A percentile compares a stretch with the other conserved stretches of the same genome.
These are phyloP conservation scores for Citropsis articulata DNA, from an alignment of 345 rosid species.

Conservation along the genomic window DNA sequence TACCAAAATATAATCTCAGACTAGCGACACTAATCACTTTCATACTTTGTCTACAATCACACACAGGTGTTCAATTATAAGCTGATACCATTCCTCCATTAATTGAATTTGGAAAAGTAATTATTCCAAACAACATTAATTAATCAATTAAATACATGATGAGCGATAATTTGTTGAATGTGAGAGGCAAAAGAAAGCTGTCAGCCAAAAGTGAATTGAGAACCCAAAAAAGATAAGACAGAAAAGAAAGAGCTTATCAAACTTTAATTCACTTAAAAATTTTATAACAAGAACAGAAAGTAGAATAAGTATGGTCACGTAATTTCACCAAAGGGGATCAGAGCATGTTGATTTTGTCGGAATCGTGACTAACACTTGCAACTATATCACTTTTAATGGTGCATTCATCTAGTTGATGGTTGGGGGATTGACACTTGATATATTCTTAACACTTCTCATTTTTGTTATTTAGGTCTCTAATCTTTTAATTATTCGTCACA, in stretches of 20 bases:
- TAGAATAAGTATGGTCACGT: conserved; percentile 1
- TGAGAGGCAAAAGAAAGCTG: conserved; percentile 17
- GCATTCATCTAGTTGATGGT: neutral
- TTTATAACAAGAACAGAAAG: conserved; percentile 2
- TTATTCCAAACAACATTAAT: conserved; percentile 13
- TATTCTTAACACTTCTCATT: neutral
- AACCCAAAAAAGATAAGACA: neutral
- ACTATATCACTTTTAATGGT: neutral
- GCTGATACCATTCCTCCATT: conserved; percentile 18
- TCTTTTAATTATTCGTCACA: no score
- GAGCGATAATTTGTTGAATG: conserved; percentile 19
- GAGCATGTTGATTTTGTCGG: conserved; percentile 20
- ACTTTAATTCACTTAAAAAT: neutral
- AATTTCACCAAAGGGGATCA: conserved; percentile 13
- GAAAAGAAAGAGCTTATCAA: conserved; percentile 13
- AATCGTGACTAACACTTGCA: conserved; percentile 20
- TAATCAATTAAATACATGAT: conserved; percentile 7
- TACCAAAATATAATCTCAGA: neutral
- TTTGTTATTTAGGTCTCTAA: no score
- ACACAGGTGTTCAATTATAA: neutral
- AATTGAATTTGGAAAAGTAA: conserved; percentile 28
- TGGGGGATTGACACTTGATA: neutral
- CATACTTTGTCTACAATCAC: conserved; percentile 16
- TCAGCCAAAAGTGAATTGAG: conserved; percentile 11
- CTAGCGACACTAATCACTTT: conserved; percentile 28